Base-by-base conservation (phyloP, 805 yeast genomes). In the Kodamaea nitidulidarum region DNA sequence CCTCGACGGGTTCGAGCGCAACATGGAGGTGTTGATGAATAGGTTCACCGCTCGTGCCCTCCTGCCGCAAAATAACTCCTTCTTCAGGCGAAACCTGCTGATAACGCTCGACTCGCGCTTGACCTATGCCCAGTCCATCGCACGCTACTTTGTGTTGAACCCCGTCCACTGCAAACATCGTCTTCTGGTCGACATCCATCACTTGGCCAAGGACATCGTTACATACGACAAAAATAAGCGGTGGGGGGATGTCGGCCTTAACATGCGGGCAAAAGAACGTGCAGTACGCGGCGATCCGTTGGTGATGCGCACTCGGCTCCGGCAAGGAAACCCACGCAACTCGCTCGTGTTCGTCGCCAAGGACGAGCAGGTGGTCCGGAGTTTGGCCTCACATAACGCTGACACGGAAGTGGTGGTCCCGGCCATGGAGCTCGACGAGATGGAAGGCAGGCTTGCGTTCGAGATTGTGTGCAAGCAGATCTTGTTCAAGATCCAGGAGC, bases 381-480 rank as follows among this genome's bases (percentile, higher is more conserved):
- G 17, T 7, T 27, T 42, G n/a, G 36, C 36, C n/a, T 14, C 24
- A 4, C 18, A 29, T 12, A 30, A n/a, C 9, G 12, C 24, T 8
- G 41, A 40, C 18, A 26, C 42, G 1, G 36, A 30, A 2, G 6
- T 42, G 15, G 35, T 45, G 3, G 17, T 42, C 18, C 35, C 46
- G 7, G 37, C 43, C 24, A 38, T 46, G 50, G 21, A 39, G 24
- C 25, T 41, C 15, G 47, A 43, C 28, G 47, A 41, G 33, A 32
- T 36, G 39, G 50, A 46, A 32, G 50, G 50, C 9, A 35, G 35
- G 21, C 18, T 41, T 21, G 50, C 46, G 14, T 46, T 46, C 33
- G 44, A 39, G 36, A 41, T 46, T 17, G 16, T 39, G 34, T 38
- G 47, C 44, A 46, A 46, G 41, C 32, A 43, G 12, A 32, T 46